Percentiles rank a stretch among this genome's conserved stretches.
Conservation (phyloP, 192 early-diverging fungal species). For the Entophlyctis luteolus region DNA sequence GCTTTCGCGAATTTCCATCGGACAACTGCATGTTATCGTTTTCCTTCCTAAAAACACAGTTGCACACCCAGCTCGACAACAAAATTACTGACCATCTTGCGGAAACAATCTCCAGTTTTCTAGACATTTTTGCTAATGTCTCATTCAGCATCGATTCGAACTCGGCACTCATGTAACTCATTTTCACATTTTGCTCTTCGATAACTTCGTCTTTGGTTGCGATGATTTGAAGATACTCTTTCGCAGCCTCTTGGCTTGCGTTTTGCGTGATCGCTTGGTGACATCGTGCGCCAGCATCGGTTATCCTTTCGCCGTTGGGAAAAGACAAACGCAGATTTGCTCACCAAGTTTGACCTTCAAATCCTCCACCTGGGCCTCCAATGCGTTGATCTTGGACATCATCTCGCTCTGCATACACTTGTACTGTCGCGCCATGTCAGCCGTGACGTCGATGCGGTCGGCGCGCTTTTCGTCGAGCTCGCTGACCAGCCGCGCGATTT, state of each 20-base stretch:
- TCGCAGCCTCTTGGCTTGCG: conserved; percentile 43
- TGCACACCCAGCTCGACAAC: too few relatives aligned
- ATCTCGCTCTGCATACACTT: conserved; percentile 60
- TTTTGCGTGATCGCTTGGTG: conserved; percentile 31
- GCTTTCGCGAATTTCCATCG: too few relatives aligned
- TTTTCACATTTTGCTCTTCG: too few relatives aligned
- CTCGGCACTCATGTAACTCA: conserved; percentile 58
- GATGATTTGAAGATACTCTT: conserved; percentile 38
- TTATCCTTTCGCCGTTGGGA: background rate
- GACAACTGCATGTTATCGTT: too few relatives aligned
- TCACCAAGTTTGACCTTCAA: conserved; percentile 47
- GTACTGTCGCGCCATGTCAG: conserved; percentile 58
- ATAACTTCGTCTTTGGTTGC: too few relatives aligned
- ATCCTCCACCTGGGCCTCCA: conserved; percentile 54
- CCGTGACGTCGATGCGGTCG: conserved; percentile 50
- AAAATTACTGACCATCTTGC: too few relatives aligned
- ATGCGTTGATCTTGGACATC: conserved; percentile 45
- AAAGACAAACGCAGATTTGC: background rate
- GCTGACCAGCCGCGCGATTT: conserved; percentile 36
- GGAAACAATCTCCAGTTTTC: too few relatives aligned
- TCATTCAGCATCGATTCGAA: conserved; percentile 63
- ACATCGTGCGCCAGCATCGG: background rate
- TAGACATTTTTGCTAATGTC: background rate
- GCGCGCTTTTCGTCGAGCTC: conserved; percentile 34
- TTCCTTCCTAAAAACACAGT: background rate